These are phyloP conservation scores for Curvularia lunata DNA, from an alignment of 2,329 filamentous ascomycete genomes.

Conservation along the genomic window DNA sequence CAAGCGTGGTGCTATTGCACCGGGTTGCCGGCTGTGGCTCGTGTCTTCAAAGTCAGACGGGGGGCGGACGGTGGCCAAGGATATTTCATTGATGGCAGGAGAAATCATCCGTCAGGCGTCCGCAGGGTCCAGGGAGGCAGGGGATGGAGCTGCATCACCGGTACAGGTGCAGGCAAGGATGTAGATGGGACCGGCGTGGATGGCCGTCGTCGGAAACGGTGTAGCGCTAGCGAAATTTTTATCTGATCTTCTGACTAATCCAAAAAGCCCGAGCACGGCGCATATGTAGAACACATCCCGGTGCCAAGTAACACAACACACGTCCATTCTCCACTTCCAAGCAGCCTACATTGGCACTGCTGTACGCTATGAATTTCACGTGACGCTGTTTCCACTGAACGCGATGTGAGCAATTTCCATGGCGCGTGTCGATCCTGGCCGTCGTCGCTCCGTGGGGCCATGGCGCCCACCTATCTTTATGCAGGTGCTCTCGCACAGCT, in stretches of 20 bases:
- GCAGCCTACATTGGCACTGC: constrained; percentile 15
- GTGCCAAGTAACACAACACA: constrained; percentile 18
- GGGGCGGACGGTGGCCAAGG: constrained; percentile 45
- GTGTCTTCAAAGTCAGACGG: constrained; percentile 42
- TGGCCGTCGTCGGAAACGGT: constrained; percentile 4
- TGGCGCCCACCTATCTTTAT: constrained; percentile 25
- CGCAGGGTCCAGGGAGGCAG: constrained; percentile 19
- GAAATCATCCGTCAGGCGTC: constrained; percentile 40
- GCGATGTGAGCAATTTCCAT: constrained; percentile 13
- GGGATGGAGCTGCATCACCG: constrained; percentile 21
- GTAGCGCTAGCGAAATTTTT: constrained; percentile 34
- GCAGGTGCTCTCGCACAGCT: constrained; percentile 27
- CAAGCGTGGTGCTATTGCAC: constrained; percentile 42
- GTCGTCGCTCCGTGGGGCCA: constrained; percentile 31
- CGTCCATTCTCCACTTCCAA: constrained; percentile 17
- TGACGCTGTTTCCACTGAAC: constrained; percentile 25
- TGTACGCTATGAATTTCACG: constrained; percentile 17
- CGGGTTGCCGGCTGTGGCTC: constrained; percentile 42
- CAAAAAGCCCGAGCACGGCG: constrained; percentile 14
- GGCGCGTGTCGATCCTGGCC: constrained; percentile 32
- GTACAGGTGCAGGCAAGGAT: constrained; percentile 42
- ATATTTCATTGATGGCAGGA: constrained; percentile 43
- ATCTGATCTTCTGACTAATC: constrained; percentile 40
- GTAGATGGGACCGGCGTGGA: constrained; percentile 18
- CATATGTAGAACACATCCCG: constrained; percentile 8